A percentile compares a stretch with the other conserved stretches of the same genome.
Conservation (phyloP, 2,329 filamentous ascomycete species). For the Pseudocercospora pini-densiflorae region DNA sequence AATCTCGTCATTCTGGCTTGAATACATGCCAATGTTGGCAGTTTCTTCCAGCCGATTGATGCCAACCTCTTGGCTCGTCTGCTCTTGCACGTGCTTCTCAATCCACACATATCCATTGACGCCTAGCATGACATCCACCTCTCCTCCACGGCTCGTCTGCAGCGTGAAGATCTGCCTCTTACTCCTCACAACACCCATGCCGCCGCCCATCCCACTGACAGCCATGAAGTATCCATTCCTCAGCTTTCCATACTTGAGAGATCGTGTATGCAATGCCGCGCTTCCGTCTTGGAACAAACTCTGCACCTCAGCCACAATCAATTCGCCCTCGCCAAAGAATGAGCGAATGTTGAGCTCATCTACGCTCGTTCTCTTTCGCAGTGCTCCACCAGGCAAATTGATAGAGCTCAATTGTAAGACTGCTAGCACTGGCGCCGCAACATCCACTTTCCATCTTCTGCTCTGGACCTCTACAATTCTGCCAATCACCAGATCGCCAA, state of each 20-base stretch:
- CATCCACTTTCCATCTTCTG: constrained; percentile 92
- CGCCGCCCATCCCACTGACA: constrained; percentile 77
- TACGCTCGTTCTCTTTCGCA: constrained; percentile 88
- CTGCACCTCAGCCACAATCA: constrained; percentile 95
- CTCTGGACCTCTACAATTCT: constrained; percentile 95
- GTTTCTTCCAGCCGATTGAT: constrained; percentile 89
- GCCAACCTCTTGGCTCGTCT: constrained; percentile 58
- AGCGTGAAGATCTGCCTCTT: constrained; percentile 89
- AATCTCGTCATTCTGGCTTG: constrained; percentile 91
- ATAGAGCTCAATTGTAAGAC: constrained; percentile 85
- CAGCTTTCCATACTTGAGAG: constrained; percentile 91
- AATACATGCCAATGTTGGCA: constrained; percentile 85
- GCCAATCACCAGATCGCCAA: constrained; percentile 92
- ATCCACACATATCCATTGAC: constrained; percentile 99
- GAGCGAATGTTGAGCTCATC: constrained; percentile 96
- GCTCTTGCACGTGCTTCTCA: constrained; percentile 70
- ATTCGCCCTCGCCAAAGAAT: constrained; percentile 96
- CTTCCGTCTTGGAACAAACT: constrained; percentile 82
- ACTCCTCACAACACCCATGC: constrained; percentile 78
- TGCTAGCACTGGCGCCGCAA: constrained; percentile 84
- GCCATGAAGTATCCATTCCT: constrained; percentile 89
- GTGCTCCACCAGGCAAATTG: constrained; percentile 91
- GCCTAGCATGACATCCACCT: constrained; percentile 84
- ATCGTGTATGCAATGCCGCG: constrained; percentile 86
- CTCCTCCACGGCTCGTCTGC: constrained; percentile 62